Evolutionary conservation across 768 basidiomycete species (phyloP).

Genomic region (Serpula lacrymans): DNA sequence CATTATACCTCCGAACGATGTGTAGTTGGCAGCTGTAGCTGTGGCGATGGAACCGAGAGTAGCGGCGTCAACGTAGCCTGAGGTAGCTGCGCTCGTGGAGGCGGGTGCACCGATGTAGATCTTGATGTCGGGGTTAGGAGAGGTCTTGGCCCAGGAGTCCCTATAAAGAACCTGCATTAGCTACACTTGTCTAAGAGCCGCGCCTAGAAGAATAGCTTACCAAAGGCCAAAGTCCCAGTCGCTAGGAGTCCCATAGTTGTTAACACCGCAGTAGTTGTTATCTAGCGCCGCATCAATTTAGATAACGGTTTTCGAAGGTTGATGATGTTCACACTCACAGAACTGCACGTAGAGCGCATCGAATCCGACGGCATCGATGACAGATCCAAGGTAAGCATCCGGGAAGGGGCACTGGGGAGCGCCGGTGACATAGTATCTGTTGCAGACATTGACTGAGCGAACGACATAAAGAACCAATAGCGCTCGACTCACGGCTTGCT

Average conservation of each 20-base stretch:
- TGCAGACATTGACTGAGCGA: background rate
- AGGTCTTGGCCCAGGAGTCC: slow-evolving; percentile 64
- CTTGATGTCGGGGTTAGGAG: slow-evolving; percentile 59
- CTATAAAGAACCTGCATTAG: slow-evolving; percentile 25
- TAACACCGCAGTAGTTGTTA: slow-evolving; percentile 61
- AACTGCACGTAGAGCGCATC: slow-evolving; percentile 78
- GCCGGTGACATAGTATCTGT: slow-evolving; percentile 61
- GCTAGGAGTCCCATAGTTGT: slow-evolving; percentile 36
- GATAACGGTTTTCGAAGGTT: too few species aligned
- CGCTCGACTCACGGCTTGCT: slow-evolving; percentile 45
- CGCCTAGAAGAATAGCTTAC: too few species aligned
- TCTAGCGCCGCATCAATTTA: slow-evolving; percentile 7
- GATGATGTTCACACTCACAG: slow-evolving; percentile 23
- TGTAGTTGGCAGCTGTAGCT: slow-evolving; percentile 52
- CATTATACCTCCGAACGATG: slow-evolving; percentile 66
- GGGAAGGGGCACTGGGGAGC: slow-evolving; percentile 60
- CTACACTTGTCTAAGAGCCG: background rate
- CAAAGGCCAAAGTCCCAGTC: slow-evolving; percentile 53
- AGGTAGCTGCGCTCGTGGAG: slow-evolving; percentile 50
- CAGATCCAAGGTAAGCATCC: slow-evolving; percentile 56
- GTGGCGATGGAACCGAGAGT: slow-evolving; percentile 46
- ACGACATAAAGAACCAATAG: background rate
- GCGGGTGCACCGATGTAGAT: slow-evolving; percentile 67
- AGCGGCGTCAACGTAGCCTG: slow-evolving; percentile 51
- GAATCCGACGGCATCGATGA: slow-evolving; percentile 59